Evolutionary conservation across 2,329 filamentous ascomycete genomes (phyloP).

Genomic region (Calonectria leucothoes): DNA sequence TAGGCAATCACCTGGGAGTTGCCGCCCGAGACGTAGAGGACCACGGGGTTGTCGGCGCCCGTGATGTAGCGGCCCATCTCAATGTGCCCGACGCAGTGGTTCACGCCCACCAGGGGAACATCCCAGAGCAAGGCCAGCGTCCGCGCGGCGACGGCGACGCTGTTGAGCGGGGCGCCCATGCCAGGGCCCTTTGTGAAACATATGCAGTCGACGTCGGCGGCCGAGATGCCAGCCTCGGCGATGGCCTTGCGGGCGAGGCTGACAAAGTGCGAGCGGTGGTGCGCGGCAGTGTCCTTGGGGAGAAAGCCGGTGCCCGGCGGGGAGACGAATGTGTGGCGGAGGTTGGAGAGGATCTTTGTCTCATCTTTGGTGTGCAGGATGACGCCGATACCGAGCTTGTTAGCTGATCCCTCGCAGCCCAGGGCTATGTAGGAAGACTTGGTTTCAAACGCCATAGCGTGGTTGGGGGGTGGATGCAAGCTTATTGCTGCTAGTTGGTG

Average conservation of each 20-base stretch:
- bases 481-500: not conserved
- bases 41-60: conserved; percentile 89
- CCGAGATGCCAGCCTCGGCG: conserved; percentile 70
- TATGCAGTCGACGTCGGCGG: conserved; percentile 84
- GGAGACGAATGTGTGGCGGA: conserved; percentile 92
- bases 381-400: conserved; percentile 95
- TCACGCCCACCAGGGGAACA: conserved; percentile 91
- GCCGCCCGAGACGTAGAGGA: conserved; percentile 94
- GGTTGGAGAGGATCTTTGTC: conserved; percentile 84
- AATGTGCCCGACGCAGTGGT: conserved; percentile 98
- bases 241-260: conserved; percentile 84
- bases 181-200: conserved; percentile 97
- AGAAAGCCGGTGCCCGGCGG: conserved; percentile 95
- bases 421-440: conserved; percentile 63
- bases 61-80: conserved; percentile 98
- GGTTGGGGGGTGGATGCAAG: not conserved
- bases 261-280: conserved; percentile 90
- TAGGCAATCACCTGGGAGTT: conserved; percentile 99
- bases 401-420: conserved; percentile 89
- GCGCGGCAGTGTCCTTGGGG: conserved; percentile 93
- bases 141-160: conserved; percentile 86
- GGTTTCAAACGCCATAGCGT: conserved; percentile 43
- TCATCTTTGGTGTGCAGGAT: conserved; percentile 77
- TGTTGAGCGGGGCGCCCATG: conserved; percentile 93
- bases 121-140: conserved; percentile 86